Conservation (phyloP, 164 flowering plant genomes). For the Dillenia turbinata region DNA sequence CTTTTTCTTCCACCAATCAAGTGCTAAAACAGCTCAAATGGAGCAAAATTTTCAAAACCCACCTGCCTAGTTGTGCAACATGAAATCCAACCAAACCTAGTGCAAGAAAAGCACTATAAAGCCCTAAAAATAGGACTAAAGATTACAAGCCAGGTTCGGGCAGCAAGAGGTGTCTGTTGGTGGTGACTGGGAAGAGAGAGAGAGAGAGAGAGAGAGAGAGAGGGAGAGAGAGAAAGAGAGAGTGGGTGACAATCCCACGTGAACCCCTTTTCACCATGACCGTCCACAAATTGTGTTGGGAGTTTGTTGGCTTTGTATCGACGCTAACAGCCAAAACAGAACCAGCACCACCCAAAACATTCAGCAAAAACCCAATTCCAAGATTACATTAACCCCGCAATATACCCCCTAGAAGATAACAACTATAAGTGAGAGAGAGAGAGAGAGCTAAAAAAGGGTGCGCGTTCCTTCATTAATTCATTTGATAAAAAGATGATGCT, state of each 20-base stretch:
- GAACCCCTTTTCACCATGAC: constrained; percentile 14
- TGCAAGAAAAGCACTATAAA: too few species aligned
- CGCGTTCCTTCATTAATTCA: constrained; percentile 13
- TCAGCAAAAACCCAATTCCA: not conserved
- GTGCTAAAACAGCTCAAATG: too few species aligned
- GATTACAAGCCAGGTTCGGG: too few species aligned
- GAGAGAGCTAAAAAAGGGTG: constrained; percentile 2
- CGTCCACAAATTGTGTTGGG: constrained; percentile 28
- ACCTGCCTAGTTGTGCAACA: too few species aligned
- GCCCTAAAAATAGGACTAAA: too few species aligned
- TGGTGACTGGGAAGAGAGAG: too few species aligned
- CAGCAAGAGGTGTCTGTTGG: too few species aligned
- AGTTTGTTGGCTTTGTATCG: constrained; percentile 54
- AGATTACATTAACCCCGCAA: not conserved
- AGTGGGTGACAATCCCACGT: constrained; percentile 60
- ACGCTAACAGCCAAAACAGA: constrained; percentile 53
- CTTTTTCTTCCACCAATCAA: too few species aligned
- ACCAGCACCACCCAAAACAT: constrained; percentile 9
- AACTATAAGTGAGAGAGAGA: not conserved
- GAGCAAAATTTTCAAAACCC: too few species aligned
- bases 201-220: constrained; percentile 19
- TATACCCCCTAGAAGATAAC: not conserved
- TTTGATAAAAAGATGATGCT: constrained; percentile 18
- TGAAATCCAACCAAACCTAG: too few species aligned
- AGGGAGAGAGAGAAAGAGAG: constrained; percentile 2